Conservation (phyloP, 257 asterid genomes). For the Gynochthodes officinalis region DNA sequence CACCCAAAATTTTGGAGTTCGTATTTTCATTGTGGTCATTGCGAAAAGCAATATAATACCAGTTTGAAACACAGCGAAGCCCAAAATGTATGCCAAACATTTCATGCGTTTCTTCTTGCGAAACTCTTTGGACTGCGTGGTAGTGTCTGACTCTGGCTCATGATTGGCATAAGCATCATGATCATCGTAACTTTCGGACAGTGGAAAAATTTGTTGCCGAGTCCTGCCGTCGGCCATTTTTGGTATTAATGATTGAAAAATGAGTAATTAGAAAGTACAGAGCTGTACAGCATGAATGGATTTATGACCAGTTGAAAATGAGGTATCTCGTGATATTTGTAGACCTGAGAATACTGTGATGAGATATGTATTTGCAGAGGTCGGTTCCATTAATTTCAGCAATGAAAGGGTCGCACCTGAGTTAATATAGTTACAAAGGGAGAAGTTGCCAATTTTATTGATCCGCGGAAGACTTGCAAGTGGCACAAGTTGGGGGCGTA, state of each 20-base stretch:
- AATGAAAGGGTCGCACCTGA: too few species aligned
- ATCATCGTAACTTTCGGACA: neutral
- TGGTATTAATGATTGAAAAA: neutral
- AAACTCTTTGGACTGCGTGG: conserved; percentile 12
- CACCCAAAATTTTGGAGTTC: conserved; percentile 37
- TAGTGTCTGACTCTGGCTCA: neutral
- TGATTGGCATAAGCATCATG: neutral
- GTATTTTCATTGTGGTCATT: conserved; percentile 34
- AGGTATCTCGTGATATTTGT: neutral
- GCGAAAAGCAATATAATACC: conserved; percentile 27
- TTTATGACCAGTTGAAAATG: neutral
- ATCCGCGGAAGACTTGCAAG: too few species aligned
- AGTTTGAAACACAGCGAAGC: conserved; percentile 33
- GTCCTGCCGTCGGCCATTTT: conserved; percentile 6
- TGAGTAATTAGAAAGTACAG: too few species aligned
- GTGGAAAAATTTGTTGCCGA: neutral
- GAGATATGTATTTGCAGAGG: neutral
- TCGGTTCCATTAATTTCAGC: neutral
- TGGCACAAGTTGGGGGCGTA: too few species aligned
- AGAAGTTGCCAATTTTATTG: too few species aligned
- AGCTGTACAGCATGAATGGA: too few species aligned
- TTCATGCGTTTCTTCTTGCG: conserved; percentile 34
- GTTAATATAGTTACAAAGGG: too few species aligned
- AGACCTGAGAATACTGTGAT: neutral
- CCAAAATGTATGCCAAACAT: conserved; percentile 24